Evolutionary conservation across 768 basidiomycete species (phyloP).

Genomic region (Trichaptum fuscoviolaceum): DNA sequence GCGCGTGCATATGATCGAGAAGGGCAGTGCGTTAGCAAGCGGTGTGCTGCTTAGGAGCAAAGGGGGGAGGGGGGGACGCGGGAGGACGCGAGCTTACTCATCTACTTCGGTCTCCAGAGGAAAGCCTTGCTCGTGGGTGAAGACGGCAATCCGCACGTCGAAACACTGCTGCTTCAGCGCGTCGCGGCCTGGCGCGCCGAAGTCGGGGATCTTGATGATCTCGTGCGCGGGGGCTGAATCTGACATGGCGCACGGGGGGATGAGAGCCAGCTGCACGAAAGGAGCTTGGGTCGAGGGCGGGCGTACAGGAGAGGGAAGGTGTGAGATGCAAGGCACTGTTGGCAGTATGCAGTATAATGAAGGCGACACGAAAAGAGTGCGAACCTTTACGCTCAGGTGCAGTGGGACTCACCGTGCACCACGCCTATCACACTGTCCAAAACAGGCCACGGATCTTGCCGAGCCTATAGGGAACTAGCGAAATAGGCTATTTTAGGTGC

Average conservation of each 20-base stretch:
- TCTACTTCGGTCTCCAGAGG: conserved; percentile 73
- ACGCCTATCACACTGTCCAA: not conserved
- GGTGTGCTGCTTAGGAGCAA: not conserved
- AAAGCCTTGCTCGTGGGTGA: conserved; percentile 64
- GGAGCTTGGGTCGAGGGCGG: not conserved
- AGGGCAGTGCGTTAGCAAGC: not conserved
- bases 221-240: conserved; percentile 42
- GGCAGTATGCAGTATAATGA: not conserved
- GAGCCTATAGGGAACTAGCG: no score
- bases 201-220: conserved; percentile 42
- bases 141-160: conserved; percentile 54
- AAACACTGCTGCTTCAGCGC: conserved; percentile 61
- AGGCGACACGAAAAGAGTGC: not conserved
- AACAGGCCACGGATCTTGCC: no score
- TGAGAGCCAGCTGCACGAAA: not conserved
- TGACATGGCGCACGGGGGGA: not conserved
- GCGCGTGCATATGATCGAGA: conserved; percentile 8
- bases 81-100: conserved; percentile 39
- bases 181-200: conserved; percentile 32
- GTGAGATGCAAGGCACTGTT: not conserved
- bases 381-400: not conserved
- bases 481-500: not conserved
- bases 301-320: not conserved
- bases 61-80: not conserved
- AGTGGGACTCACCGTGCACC: no score